Evolutionary conservation across 2,329 filamentous ascomycete genomes (phyloP), one percentile per base, ranked within the genome.

Genomic region (Xylariaceae sp.): DNA sequence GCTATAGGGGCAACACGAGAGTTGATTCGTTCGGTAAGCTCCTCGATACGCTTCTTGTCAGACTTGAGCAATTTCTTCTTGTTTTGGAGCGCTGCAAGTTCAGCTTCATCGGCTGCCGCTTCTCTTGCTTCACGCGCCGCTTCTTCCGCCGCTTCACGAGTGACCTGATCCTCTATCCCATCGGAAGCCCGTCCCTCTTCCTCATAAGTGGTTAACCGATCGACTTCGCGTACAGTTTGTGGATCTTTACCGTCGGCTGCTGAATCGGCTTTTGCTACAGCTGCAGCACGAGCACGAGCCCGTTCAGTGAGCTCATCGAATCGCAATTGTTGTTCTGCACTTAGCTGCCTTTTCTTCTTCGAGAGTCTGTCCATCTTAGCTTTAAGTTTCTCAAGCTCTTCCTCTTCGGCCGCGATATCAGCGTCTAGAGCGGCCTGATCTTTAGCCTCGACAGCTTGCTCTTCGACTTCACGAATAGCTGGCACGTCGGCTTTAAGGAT

Each of bases 401-500:
- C 29, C 36, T 47, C 44, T 47, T 47, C 44, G 29, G 29, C 44
- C 6, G 16, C n/a, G 21, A 47, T 47, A 19, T 47, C 54, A 6
- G 45, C 45, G n/a, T 52, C 53, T 30, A 29, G 47, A 9, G 16
- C 60, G 15, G 46, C 51, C 5, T 26, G 16, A 2, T 49, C 34
- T 34, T 54, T 47, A 18, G 46, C 46, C 16, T 54, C 46, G 6
- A 45, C 49, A 12, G 50, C 56, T 21, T 18, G 42, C 8, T 65
- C 61, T 39, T 64, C 54, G 5, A 51, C 55, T 43, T 64, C 57
- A 9, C 52, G 55, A 42, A 61, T 60, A 15, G 54, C 56, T 34
- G 62, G 53, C 50, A 63, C 63, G 18, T 58, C 59, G n/a, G 55
- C 53, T 34, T 67, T 65, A 12, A 37, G 48, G 19, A 53, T 47